phyloP scores from a whole-genome alignment of 208 protist species.

The Zelonia costaricensis region DNA sequence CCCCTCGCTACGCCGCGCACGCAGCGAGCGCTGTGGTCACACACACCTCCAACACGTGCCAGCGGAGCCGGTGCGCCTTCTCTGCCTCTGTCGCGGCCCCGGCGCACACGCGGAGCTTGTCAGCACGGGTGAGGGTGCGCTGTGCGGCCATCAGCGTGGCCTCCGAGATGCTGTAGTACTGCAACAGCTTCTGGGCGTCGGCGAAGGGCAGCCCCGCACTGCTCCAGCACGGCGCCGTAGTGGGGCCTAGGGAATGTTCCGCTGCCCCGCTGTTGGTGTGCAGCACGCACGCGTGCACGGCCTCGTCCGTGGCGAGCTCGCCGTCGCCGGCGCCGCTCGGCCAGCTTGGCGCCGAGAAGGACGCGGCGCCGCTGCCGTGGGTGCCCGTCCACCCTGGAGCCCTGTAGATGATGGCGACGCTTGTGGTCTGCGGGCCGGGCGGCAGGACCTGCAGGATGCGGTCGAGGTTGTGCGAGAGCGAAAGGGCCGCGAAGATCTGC shows the following conservation, averaged over 20 bases:
- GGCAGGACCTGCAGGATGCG: slow-evolving; percentile 57
- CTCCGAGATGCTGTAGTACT: slow-evolving; percentile 34
- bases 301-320: slow-evolving; percentile 1
- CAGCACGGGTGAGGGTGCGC: slow-evolving; percentile 17
- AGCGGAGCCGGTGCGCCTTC: slow-evolving; percentile 16
- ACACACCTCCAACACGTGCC: slow-evolving; percentile 48
- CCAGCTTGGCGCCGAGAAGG: background rate
- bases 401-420: slow-evolving; percentile 49
- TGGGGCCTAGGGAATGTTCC: slow-evolving; percentile 5
- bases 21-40: slow-evolving; percentile 58
- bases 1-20: slow-evolving; percentile 47
- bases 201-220: slow-evolving; percentile 11
- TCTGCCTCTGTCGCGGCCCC: background rate
- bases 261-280: slow-evolving; percentile 8
- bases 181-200: slow-evolving; percentile 14
- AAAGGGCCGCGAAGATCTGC: slow-evolving; percentile 60
- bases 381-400: background rate
- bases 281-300: slow-evolving; percentile 1
- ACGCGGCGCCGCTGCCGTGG: background rate
- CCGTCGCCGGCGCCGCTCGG: background rate
- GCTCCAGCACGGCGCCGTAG: slow-evolving; percentile 17
- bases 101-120: slow-evolving; percentile 5
- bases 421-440: slow-evolving; percentile 40
- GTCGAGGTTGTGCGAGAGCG: slow-evolving; percentile 64
- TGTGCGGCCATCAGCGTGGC: slow-evolving; percentile 21